Base-by-base conservation (phyloP, 441 rosid species). In the Syzygium malaccense region DNA sequence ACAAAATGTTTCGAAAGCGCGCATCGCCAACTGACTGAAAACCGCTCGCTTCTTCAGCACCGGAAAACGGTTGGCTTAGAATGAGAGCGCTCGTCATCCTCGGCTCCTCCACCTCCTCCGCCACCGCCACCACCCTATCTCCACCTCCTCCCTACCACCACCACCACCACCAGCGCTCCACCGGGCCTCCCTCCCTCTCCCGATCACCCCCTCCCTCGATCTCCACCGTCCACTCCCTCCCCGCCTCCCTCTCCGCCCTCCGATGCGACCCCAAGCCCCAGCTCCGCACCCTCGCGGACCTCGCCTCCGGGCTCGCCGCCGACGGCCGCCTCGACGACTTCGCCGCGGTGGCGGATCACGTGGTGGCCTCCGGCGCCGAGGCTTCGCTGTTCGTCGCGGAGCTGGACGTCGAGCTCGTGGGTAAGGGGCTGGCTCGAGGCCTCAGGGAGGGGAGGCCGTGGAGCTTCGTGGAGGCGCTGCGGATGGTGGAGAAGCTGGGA, bases 301-400 rank as follows among this genome's bases (percentile, higher is more conserved):
- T 95, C 86, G 96, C 98, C 33, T 93, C 97, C 41, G 93, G 91
- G 91, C 96, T 95, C 60, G 98, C 97, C 57, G 95, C 89, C 56
- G 97, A 94, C 5, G 98, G 97, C 49, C 94, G 94, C 80, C 94
- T 97, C 54, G 92, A 92, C 86, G 99, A 97, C 57, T 93, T 96
- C 49, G 92, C 93, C 0, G 89, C 91, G 89, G 87, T 94, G 58
- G 94, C 93, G 30, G 98, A 96, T 89, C 94, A 92, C 18, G 91
- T 93, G 30, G 89, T 94, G 80, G 93, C 90, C 91, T 94, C 96
- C 12, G 96, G 96, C 32, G 93, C 91, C 49, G 92, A 91, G 85
- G 92, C 92, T 55, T 93, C 93, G 13, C 92, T 89, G 41, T 95
- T 96, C 88, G 93, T 92, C 51, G 86, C 94, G 37, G 91, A 92